Conservation (phyloP, 208 protist genomes). For the Acanthamoeba sp. region DNA sequence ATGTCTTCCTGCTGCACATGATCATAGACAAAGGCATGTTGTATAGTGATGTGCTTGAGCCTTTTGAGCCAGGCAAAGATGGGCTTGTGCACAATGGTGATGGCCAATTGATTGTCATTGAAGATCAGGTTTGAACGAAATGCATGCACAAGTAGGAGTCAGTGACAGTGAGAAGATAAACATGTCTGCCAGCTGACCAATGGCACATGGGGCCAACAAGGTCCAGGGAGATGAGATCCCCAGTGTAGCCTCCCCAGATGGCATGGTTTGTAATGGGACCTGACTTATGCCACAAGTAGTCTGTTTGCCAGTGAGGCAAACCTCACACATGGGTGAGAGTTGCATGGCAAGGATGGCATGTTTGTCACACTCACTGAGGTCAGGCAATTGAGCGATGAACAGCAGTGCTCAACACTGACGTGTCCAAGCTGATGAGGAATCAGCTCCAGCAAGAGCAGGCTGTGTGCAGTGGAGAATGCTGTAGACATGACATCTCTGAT, state of each 20-base stretch:
- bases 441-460: too few species aligned
- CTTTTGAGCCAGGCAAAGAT: background rate
- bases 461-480: too few species aligned
- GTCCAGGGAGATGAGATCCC: background rate
- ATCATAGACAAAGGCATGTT: background rate
- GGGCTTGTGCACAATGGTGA: too few species aligned
- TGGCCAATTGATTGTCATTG: too few species aligned
- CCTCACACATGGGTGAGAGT: background rate
- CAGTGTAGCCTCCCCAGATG: background rate
- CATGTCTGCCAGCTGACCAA: background rate
- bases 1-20: too few species aligned
- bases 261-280: background rate
- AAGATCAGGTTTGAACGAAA: background rate
- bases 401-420: too few species aligned
- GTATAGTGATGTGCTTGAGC: background rate
- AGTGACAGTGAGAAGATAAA: background rate
- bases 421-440: too few species aligned
- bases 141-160: background rate
- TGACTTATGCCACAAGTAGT: background rate
- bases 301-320: background rate
- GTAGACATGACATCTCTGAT: too few species aligned
- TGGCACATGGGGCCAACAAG: background rate
- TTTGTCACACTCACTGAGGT: background rate
- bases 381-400: too few species aligned
- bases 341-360: background rate